A percentile compares a stretch with the other conserved stretches of the same genome.
Evolutionary conservation across 192 early-diverging fungal genomes (phyloP).

Genomic region (Umbelopsis sp.): DNA sequence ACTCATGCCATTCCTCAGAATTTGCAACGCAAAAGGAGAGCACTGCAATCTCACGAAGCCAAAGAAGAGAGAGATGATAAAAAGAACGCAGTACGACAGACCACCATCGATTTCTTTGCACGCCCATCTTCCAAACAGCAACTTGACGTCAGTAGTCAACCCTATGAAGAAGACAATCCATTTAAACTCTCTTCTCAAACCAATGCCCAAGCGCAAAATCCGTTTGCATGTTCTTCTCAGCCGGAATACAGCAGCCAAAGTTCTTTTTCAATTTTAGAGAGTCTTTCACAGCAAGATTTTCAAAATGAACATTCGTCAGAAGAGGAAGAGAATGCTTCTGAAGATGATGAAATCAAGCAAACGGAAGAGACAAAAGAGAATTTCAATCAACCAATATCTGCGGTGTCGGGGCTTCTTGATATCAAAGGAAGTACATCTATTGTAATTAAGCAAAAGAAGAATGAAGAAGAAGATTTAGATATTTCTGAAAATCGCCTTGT

Average conservation of each 20-base stretch:
- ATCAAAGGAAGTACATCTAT: background rate
- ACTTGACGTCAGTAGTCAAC: background rate
- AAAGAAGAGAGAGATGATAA: slow-evolving; percentile 4
- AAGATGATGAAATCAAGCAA: background rate
- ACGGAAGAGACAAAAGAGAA: background rate
- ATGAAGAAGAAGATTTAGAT: background rate
- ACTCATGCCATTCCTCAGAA: background rate
- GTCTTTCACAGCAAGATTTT: background rate
- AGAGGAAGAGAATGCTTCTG: background rate
- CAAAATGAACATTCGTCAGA: background rate
- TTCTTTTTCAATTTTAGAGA: slow-evolving; percentile 5
- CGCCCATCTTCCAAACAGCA: background rate
- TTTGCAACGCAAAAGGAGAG: background rate
- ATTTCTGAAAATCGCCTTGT: background rate
- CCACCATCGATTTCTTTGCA: background rate
- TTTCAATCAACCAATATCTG: background rate
- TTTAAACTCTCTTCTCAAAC: slow-evolving; percentile 9
- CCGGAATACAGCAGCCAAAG: slow-evolving; percentile 5
- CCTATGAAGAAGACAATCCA: background rate
- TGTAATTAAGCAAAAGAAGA: background rate
- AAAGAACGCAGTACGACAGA: slow-evolving; percentile 14
- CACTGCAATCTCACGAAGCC: slow-evolving; percentile 10
- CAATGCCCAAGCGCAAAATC: background rate
- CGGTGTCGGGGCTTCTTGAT: background rate
- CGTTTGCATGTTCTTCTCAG: slow-evolving; percentile 7